These are phyloP conservation scores for Suillus plorans DNA, from an alignment of 768 basidiomycete genomes.

Conservation along the genomic window DNA sequence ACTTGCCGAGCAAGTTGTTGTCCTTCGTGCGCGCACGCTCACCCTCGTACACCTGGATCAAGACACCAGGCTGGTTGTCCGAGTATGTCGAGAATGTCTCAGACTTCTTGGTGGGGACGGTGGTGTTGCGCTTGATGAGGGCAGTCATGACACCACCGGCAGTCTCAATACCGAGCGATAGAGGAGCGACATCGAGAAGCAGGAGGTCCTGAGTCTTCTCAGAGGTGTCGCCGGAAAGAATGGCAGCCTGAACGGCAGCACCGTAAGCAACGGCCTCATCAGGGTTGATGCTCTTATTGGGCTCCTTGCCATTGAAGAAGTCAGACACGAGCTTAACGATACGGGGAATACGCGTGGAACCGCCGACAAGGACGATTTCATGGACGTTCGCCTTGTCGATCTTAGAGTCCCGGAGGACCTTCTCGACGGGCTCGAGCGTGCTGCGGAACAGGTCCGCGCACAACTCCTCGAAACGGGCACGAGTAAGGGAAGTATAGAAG, in stretches of 20 bases:
- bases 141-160: slow-evolving; percentile 99
- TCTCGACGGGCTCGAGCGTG: slow-evolving; percentile 94
- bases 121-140: slow-evolving; percentile 98
- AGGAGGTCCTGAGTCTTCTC: slow-evolving; percentile 97
- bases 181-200: slow-evolving; percentile 89
- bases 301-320: slow-evolving; percentile 98
- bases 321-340: slow-evolving; percentile 97
- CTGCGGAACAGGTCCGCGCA: slow-evolving; percentile 94
- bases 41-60: slow-evolving; percentile 98
- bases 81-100: slow-evolving; percentile 98
- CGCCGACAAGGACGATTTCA: slow-evolving; percentile 97
- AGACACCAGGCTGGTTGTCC: slow-evolving; percentile 97
- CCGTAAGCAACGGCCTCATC: slow-evolving; percentile 99
- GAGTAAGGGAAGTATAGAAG: slow-evolving; percentile 97
- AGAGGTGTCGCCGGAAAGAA: slow-evolving; percentile 95
- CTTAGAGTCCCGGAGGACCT: slow-evolving; percentile 96
- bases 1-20: slow-evolving; percentile 98
- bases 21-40: slow-evolving; percentile 98
- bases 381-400: slow-evolving; percentile 95
- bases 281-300: slow-evolving; percentile 99
- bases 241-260: slow-evolving; percentile 98
- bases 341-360: slow-evolving; percentile 97
- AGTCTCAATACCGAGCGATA: slow-evolving; percentile 95
- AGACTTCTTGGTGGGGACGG: slow-evolving; percentile 97
- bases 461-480: slow-evolving; percentile 96